Conservation (phyloP, 768 basidiomycete species). For the Amanita subjunquillea region DNA sequence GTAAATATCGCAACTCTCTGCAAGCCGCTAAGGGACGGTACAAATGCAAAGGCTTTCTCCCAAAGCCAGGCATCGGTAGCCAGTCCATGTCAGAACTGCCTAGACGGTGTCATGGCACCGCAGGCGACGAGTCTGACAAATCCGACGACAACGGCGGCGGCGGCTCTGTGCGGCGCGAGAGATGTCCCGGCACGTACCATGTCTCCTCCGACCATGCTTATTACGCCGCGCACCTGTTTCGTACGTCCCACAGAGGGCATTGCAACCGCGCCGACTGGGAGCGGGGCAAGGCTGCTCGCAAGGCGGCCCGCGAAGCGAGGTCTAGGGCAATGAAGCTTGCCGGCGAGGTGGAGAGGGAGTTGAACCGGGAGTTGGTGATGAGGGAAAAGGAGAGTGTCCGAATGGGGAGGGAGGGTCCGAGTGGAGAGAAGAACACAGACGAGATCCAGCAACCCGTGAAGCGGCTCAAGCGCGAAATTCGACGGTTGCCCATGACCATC, state of each 20-base stretch:
- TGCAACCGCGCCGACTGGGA: background rate
- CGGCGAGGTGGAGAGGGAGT: background rate
- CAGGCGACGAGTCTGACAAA: background rate
- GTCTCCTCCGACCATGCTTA: background rate
- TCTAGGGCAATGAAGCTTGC: background rate
- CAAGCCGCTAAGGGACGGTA: slow-evolving; percentile 20
- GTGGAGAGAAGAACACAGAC: background rate
- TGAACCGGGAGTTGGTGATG: background rate
- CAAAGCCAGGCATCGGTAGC: slow-evolving; percentile 13
- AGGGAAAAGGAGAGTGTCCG: background rate
- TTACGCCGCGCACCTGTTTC: background rate
- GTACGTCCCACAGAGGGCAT: background rate
- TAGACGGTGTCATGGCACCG: slow-evolving; percentile 7
- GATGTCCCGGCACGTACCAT: background rate
- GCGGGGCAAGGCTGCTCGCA: background rate
- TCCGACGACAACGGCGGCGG: background rate
- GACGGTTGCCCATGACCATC: background rate
- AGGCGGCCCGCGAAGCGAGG: background rate
- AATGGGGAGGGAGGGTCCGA: background rate
- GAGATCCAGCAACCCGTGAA: background rate
- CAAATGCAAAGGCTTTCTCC: slow-evolving; percentile 13
- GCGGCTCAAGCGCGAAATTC: background rate
- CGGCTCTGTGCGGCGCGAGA: background rate
- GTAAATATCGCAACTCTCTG: slow-evolving; percentile 18
- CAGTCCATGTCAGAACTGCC: background rate